These are phyloP conservation scores for Clitocybe nebularis DNA, from an alignment of 1,284 basidiomycete genomes.

Conservation along the genomic window DNA sequence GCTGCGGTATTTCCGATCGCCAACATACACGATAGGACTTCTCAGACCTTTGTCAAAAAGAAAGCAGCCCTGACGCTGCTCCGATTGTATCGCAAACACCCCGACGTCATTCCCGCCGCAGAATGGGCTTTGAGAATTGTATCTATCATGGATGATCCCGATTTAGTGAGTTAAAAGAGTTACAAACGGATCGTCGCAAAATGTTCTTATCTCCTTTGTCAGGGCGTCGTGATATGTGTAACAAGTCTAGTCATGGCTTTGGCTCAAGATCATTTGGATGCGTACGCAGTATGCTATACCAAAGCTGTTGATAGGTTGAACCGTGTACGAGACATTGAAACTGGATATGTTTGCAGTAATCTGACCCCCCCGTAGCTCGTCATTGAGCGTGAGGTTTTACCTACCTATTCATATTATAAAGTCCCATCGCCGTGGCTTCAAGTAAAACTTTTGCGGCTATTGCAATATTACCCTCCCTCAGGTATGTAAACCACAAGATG, in stretches of 20 bases:
- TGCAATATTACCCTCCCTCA: constrained; percentile 95
- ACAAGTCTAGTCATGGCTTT: constrained; percentile 93
- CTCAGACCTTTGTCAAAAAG: constrained; percentile 94
- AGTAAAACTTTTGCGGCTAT: constrained; percentile 88
- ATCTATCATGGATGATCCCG: constrained; percentile 90
- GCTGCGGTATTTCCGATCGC: not conserved
- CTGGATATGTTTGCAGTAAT: not conserved
- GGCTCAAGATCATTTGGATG: constrained; percentile 90
- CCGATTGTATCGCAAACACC: constrained; percentile 93
- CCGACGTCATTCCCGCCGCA: constrained; percentile 85
- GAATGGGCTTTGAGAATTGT: constrained; percentile 97
- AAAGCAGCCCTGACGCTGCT: constrained; percentile 95
- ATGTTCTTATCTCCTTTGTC: constrained; percentile 3
- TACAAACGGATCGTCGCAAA: too few relatives aligned
- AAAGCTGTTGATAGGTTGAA: constrained; percentile 90
- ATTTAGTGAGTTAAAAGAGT: constrained; percentile 74
- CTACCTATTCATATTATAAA: constrained; percentile 95
- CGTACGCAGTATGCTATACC: constrained; percentile 88
- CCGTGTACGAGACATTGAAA: constrained; percentile 50
- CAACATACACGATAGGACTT: constrained; percentile 60
- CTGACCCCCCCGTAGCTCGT: constrained; percentile 59
- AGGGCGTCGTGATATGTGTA: constrained; percentile 94
- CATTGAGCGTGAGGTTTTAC: constrained; percentile 84
- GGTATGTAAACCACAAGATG: constrained; percentile 53
- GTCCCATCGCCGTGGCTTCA: constrained; percentile 98